Conservation (phyloP, 2,329 filamentous ascomycete genomes). For the Cercospora canescens region DNA sequence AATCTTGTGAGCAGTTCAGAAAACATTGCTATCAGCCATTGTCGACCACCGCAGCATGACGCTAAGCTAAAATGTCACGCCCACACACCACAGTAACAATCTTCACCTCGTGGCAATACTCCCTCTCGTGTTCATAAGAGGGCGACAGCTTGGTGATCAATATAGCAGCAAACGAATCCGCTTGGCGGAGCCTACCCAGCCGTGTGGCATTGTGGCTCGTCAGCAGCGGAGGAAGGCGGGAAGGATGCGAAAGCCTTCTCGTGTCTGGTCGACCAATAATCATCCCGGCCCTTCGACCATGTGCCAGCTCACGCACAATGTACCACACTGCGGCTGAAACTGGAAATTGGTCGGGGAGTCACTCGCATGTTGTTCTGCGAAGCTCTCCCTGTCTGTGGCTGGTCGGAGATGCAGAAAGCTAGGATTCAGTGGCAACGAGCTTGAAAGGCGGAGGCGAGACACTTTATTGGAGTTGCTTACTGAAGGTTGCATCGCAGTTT, state of each 20-base stretch:
- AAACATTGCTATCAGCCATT: too few relatives aligned
- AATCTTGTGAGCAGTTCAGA: background rate
- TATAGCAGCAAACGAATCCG: background rate
- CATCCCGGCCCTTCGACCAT: background rate
- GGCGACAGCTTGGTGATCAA: background rate
- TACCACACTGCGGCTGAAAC: background rate
- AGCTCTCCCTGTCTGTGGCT: background rate
- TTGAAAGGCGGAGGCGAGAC: background rate
- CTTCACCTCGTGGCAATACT: background rate
- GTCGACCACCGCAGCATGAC: too few relatives aligned
- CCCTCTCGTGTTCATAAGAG: background rate
- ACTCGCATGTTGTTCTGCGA: background rate
- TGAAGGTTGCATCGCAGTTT: slow-evolving; percentile 3
- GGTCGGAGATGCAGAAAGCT: background rate
- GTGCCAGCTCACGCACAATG: background rate
- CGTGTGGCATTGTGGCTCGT: background rate
- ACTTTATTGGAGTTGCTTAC: background rate
- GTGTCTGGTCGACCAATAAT: background rate
- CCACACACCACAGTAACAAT: background rate
- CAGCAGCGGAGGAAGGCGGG: background rate
- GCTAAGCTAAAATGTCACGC: background rate
- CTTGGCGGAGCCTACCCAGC: background rate
- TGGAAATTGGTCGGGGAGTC: background rate
- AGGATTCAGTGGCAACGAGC: background rate
- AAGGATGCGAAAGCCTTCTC: background rate